Percentiles rank a stretch among this genome's conserved stretches.
phyloP scores from a whole-genome alignment of 495 filamentous ascomycete genomes.

The Lepraria neglecta region DNA sequence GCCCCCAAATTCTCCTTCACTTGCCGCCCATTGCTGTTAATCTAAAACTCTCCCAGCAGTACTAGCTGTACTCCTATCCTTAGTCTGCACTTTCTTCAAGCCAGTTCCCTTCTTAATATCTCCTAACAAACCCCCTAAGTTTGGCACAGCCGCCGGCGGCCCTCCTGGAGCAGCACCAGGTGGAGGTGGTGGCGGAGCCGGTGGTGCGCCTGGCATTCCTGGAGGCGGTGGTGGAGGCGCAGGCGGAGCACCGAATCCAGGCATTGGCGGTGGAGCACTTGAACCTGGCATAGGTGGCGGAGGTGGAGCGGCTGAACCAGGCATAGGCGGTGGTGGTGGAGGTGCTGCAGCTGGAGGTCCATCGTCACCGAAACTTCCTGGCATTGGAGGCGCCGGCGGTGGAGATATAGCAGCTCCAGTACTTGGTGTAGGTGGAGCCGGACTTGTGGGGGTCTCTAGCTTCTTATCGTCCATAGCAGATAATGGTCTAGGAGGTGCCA shows the following conservation, averaged over 20 bases:
- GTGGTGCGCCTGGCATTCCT: slow-evolving; percentile 35
- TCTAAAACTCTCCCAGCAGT: slow-evolving; percentile 66
- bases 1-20: no score
- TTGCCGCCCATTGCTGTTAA: slow-evolving; percentile 11
- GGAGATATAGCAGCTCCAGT: slow-evolving; percentile 32
- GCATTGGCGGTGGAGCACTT: slow-evolving; percentile 40
- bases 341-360: slow-evolving; percentile 19
- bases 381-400: slow-evolving; percentile 43
- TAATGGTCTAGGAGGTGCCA: slow-evolving; percentile 87
- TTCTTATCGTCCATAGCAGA: slow-evolving; percentile 71
- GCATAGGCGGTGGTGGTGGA: slow-evolving; percentile 38
- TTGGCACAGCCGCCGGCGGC: slow-evolving; percentile 31
- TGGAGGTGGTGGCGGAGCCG: slow-evolving; percentile 48
- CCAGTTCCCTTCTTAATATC: slow-evolving; percentile 73
- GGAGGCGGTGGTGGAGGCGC: slow-evolving; percentile 47
- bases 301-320: slow-evolving; percentile 31
- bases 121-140: slow-evolving; percentile 60
- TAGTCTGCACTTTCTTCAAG: slow-evolving; percentile 76
- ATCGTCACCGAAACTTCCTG: slow-evolving; percentile 28
- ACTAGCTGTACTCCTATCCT: slow-evolving; percentile 67
- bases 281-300: slow-evolving; percentile 44
- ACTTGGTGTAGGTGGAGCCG: slow-evolving; percentile 18
- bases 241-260: slow-evolving; percentile 32
- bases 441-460: slow-evolving; percentile 33
- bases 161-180: slow-evolving; percentile 34